phyloP scores from a whole-genome alignment of 169 alveolate species.

The Plasmodium yoelii region DNA sequence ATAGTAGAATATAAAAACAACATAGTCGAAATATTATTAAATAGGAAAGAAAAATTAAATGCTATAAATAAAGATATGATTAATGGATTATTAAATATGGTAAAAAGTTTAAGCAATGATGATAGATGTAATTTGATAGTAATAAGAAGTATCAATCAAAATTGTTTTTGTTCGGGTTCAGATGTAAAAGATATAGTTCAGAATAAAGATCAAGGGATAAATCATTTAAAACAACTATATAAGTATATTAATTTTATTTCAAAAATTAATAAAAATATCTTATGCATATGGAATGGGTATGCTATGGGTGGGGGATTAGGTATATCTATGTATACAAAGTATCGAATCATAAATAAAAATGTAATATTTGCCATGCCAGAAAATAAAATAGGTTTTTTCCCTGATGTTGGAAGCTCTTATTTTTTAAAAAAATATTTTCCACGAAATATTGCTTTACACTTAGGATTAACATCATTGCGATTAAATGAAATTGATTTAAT shows the following conservation, averaged over 20 bases:
- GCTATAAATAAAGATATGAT: slow-evolving; percentile 74
- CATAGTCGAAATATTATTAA: slow-evolving; percentile 55
- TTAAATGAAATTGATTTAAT: slow-evolving; percentile 52
- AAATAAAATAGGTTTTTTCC: slow-evolving; percentile 72
- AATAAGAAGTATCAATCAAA: slow-evolving; percentile 29
- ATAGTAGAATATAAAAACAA: slow-evolving; percentile 42
- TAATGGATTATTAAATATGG: slow-evolving; percentile 49
- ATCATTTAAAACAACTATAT: slow-evolving; percentile 59
- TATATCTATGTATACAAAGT: slow-evolving; percentile 59
- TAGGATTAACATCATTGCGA: slow-evolving; percentile 63
- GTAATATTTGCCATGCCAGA: slow-evolving; percentile 70
- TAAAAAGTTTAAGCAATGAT: slow-evolving; percentile 58
- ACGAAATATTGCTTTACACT: slow-evolving; percentile 53
- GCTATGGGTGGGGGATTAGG: slow-evolving; percentile 76
- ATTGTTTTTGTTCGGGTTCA: slow-evolving; percentile 57
- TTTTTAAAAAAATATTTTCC: slow-evolving; percentile 68
- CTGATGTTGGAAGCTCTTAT: slow-evolving; percentile 50
- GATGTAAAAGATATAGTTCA: slow-evolving; percentile 60
- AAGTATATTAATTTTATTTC: slow-evolving; percentile 53
- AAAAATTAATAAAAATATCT: slow-evolving; percentile 35
- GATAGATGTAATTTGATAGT: slow-evolving; percentile 51
- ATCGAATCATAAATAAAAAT: slow-evolving; percentile 30
- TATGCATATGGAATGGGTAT: slow-evolving; percentile 72
- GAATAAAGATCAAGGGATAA: slow-evolving; percentile 63
- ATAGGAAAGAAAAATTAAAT: slow-evolving; percentile 63